A percentile compares a stretch with the other conserved stretches of the same genome.
Conservation (phyloP, 257 asterid species). For the Vinca minor region DNA sequence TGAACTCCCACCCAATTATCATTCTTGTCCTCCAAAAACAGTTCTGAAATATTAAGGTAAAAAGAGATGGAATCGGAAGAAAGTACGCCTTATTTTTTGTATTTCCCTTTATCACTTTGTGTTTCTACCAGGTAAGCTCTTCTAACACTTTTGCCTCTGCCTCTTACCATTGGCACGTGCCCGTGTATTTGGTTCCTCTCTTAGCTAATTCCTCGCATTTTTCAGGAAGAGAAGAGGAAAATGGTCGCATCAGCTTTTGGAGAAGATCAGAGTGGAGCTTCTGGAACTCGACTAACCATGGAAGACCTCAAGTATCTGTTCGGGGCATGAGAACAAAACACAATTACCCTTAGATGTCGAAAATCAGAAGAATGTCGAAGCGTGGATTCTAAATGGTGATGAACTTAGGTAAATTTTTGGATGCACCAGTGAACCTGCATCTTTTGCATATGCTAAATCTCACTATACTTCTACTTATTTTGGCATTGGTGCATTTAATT, state of each 20-base stretch:
- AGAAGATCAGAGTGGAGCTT: slow-evolving; percentile 77
- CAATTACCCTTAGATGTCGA: not conserved
- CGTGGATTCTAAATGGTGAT: not conserved
- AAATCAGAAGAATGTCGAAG: slow-evolving; percentile 2
- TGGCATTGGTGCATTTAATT: slow-evolving; percentile 1
- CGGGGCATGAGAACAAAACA: slow-evolving; percentile 18
- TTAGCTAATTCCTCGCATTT: not conserved
- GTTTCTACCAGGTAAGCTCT: no score
- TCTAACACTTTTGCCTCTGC: no score
- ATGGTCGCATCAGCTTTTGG: slow-evolving; percentile 99
- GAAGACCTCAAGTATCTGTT: slow-evolving; percentile 78
- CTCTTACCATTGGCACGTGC: no score
- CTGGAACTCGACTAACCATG: slow-evolving; percentile 47
- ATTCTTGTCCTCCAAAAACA: no score
- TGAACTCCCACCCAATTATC: no score
- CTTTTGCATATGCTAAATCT: not conserved
- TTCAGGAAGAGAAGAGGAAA: slow-evolving; percentile 91
- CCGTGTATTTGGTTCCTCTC: not conserved
- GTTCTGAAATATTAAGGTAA: no score
- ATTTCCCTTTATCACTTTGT: no score
- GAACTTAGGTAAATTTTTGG: not conserved
- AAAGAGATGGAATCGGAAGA: no score
- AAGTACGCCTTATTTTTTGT: no score
- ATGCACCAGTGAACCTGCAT: slow-evolving; percentile 3
- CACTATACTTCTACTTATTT: not conserved